Conservation (phyloP, 192 early-diverging fungal genomes). For the Coemansia sp. region DNA sequence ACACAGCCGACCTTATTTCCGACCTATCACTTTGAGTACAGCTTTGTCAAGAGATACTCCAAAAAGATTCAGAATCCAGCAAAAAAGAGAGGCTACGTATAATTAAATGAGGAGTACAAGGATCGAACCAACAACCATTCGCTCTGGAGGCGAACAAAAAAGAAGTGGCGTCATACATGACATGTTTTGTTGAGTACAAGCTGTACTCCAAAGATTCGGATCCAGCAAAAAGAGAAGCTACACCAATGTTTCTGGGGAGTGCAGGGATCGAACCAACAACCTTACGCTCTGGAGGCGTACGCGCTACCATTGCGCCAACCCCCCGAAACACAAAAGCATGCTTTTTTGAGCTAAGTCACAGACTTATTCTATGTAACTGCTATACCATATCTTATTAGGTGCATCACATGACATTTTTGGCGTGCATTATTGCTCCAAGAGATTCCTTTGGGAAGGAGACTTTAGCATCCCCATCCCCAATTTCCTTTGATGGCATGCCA, state of each 20-base stretch:
- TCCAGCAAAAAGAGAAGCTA: neutral
- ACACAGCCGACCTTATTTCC: slow-evolving; percentile 41
- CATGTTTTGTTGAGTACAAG: neutral
- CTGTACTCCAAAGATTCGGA: neutral
- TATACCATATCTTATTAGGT: too few species aligned
- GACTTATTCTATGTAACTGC: neutral
- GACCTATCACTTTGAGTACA: slow-evolving; percentile 16
- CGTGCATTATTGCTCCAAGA: too few species aligned
- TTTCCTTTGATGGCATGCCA: too few species aligned
- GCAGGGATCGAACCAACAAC: slow-evolving; percentile 52
- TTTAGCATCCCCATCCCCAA: too few species aligned
- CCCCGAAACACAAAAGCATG: slow-evolving; percentile 6
- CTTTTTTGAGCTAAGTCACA: neutral
- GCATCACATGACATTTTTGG: too few species aligned
- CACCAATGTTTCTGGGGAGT: slow-evolving; percentile 11
- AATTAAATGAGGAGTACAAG: slow-evolving; percentile 17
- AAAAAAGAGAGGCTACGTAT: neutral
- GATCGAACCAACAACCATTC: slow-evolving; percentile 49
- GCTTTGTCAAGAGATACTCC: too few species aligned
- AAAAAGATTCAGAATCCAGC: neutral
- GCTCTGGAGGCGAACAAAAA: slow-evolving; percentile 32
- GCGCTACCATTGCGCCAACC: slow-evolving; percentile 49
- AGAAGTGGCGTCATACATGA: too few species aligned
- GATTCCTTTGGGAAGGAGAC: too few species aligned
- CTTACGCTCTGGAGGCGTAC: slow-evolving; percentile 51